These are phyloP conservation scores for Cucumis hystrix DNA, from an alignment of 306 rosid genomes.

Conservation along the genomic window DNA sequence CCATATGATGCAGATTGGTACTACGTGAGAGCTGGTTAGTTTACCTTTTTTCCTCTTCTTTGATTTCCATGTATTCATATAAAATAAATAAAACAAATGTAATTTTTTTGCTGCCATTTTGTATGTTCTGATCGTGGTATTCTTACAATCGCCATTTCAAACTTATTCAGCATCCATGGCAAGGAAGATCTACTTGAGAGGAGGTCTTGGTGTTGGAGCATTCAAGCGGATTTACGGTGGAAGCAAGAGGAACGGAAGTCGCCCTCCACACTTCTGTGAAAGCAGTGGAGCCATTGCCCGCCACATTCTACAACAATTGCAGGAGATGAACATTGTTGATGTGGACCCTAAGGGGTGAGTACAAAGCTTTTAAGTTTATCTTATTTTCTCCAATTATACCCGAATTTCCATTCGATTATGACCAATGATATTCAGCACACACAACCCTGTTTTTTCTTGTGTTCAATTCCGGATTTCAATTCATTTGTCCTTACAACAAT, in stretches of 20 bases:
- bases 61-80: neutral
- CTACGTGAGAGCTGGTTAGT: conserved; percentile 47
- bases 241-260: conserved; percentile 64
- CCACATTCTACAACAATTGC: conserved; percentile 53
- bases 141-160: neutral
- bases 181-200: conserved; percentile 66
- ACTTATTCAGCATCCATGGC: conserved; percentile 48
- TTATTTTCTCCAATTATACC: neutral
- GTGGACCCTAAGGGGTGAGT: conserved; percentile 49
- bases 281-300: conserved; percentile 66
- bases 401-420: neutral
- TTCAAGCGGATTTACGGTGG: conserved; percentile 68
- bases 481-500: neutral
- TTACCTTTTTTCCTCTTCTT: neutral
- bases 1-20: conserved; percentile 82
- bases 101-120: neutral
- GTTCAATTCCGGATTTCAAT: neutral
- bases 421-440: neutral
- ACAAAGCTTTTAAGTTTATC: neutral
- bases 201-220: conserved; percentile 76
- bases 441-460: neutral
- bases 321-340: conserved; percentile 38
- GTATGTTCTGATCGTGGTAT: neutral
- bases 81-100: neutral
- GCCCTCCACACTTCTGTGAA: conserved; percentile 67